Base-by-base conservation (phyloP, 2,329 filamentous ascomycete species). In the Catunica adiposa region DNA sequence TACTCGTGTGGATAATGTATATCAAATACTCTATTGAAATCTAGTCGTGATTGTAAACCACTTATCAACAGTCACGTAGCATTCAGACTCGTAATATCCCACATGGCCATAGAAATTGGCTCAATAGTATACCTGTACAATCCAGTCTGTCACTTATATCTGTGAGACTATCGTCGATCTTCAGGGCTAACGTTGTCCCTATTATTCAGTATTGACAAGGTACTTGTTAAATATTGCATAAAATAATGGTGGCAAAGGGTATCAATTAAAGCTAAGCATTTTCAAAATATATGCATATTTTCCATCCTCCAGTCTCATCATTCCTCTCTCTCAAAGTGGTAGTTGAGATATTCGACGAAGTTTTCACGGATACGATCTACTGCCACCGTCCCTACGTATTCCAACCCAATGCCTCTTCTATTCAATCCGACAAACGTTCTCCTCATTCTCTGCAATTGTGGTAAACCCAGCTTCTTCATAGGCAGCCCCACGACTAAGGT, bases 401-500 rank as follows among this genome's bases (percentile, higher is more conserved):
- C 78, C 56, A 73, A 69, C 50, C 71, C 80, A 58, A 78, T 89
- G 64, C 74, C 84, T 63, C 70, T 87, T 53, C 87, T 73, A 62
- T 89, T 89, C 65, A 94, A 66, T 3, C 75, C 77, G 62, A 90
- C 81, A 68, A 86, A 94, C 51, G 88, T 85, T 62, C 87, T 76
- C 58, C 87, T 74, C 62, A 89, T 70, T 60, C 87, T 75, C 69
- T 94, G 87, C 61, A 94, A 69, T 65, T 88, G 84, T 7, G 86
- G 82, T 46, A 92, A 65, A 1, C 82, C 82, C 52, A 88, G 70
- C 60, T 78, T 80, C 59, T 76, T 79, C 8, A 72, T 72, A 0
- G 86, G 86, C 52, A 92, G 69, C 61, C 82, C 76, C 22, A 92
- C 72, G 1, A 75, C 68, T 56, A 82, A 66, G 15, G 76, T 73